Base-by-base conservation (phyloP, 148 eudicot genomes). In the Rhododendron simsii region DNA sequence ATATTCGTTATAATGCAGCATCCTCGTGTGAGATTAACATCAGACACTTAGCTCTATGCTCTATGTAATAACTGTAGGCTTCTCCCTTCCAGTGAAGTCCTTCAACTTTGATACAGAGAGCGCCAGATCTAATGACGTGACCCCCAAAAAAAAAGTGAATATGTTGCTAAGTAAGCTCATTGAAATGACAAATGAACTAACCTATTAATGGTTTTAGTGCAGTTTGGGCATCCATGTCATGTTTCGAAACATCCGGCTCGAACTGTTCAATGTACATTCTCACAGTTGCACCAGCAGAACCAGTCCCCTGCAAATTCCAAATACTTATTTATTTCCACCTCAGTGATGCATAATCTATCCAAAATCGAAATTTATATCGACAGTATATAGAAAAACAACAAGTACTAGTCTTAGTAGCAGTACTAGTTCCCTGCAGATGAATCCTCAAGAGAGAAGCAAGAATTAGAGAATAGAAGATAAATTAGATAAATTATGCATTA, bases 171-270 rank as follows among this genome's bases (percentile, higher is more conserved):
- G 59, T n/a, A 26, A 41, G 53, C 30, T 30, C 63, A 50, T 5
- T 45, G 74, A 78, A 81, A 81, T 57, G 71, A 81, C 5, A 57
- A 50, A 37, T 45, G n/a, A 84, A 88, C 91, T 44, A 51, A 94
- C 99, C 98, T 90, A 97, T 97, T 85, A 97, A 90, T 13, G 99
- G 99, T 88, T 95, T 97, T 45, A 97, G 87, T 84, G 98, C 98
- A 80, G 65, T 83, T 91, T 95, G 99, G 84, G 98, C 99, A 91
- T 97, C 98, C 86, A 93, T 75, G 61, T 94, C 91, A 61, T 97
- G 99, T 90, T 95, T 97, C 14, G 96, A 90, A 61, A 87, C 93
- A 89, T 97, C 96, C 10, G 92, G 98, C 92, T 97, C 99, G 84
- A 90, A 97, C 88, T 93, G 99, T 83, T 97, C 99, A 45, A 97